Percentiles rank a stretch among this genome's conserved stretches.
These are phyloP conservation scores for Plenodomus biglobosus DNA, from an alignment of 2,329 filamentous ascomycete genomes.

Conservation along the genomic window DNA sequence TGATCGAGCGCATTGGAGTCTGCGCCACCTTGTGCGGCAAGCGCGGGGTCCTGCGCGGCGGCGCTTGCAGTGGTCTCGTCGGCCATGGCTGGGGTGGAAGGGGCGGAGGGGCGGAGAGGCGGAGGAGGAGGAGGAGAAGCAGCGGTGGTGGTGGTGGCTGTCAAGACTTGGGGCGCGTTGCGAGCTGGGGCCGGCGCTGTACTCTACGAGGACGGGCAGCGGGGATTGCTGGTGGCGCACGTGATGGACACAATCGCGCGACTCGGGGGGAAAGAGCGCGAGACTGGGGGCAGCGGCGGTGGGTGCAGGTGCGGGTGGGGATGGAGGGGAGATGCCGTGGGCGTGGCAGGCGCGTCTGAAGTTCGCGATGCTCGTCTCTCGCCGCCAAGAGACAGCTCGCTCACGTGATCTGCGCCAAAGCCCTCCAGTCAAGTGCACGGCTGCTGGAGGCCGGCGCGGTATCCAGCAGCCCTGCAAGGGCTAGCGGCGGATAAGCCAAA, in stretches of 20 bases:
- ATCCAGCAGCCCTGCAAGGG: constrained; percentile 10
- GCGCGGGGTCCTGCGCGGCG: constrained; percentile 29
- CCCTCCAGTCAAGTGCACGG: background rate
- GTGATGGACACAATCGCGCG: constrained; percentile 7
- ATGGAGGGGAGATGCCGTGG: constrained; percentile 31
- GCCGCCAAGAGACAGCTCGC: constrained; percentile 17
- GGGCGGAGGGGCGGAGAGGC: too few relatives aligned
- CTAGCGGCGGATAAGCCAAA: constrained; percentile 21
- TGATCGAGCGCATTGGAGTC: constrained; percentile 31
- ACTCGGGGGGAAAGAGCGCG: constrained; percentile 3
- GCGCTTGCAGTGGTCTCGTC: constrained; percentile 37
- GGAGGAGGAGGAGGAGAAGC: constrained; percentile 7
- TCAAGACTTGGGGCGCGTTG: constrained; percentile 21
- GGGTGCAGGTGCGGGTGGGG: constrained; percentile 29
- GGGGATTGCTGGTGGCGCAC: constrained; percentile 18
- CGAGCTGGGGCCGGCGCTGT: constrained; percentile 21
- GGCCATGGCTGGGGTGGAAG: constrained; percentile 35
- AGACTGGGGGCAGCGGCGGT: constrained; percentile 11
- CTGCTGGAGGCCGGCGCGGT: background rate
- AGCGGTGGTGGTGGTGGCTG: background rate
- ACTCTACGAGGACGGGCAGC: constrained; percentile 8
- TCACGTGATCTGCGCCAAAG: constrained; percentile 19
- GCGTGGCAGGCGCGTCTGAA: constrained; percentile 33
- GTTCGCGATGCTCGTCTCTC: constrained; percentile 35
- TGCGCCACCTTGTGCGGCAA: constrained; percentile 26